Percentiles rank a stretch among this genome's conserved stretches.
These are phyloP conservation scores for Vitis riparia DNA, from an alignment of 164 flowering plant species.

Conservation along the genomic window DNA sequence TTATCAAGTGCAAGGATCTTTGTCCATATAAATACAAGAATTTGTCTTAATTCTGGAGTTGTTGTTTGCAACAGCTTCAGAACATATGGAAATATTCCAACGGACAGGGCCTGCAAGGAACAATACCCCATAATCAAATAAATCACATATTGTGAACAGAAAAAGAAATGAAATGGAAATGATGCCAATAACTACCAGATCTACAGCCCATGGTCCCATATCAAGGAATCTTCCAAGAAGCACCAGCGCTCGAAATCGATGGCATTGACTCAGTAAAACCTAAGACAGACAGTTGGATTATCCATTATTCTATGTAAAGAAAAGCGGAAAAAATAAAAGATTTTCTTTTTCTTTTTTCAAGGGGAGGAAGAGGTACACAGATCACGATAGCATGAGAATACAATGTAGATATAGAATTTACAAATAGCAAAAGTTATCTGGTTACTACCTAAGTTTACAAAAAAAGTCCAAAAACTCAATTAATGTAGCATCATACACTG, in stretches of 20 bases:
- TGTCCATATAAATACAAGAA: constrained; percentile 99
- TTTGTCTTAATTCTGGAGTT: constrained; percentile 83
- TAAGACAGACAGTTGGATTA: constrained; percentile 16
- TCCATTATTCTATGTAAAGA: too few species aligned
- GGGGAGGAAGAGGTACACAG: too few species aligned
- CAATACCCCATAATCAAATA: neutral
- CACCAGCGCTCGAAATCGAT: constrained; percentile 87
- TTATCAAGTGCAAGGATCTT: constrained; percentile 96
- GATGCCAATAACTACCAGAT: constrained; percentile 59
- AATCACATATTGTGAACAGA: neutral
- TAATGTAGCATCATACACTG: too few species aligned
- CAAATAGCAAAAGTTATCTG: too few species aligned
- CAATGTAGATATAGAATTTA: too few species aligned
- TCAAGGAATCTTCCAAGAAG: constrained; percentile 96
- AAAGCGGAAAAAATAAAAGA: too few species aligned
- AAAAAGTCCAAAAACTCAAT: too few species aligned
- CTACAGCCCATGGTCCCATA: constrained; percentile 99
- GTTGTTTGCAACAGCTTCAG: constrained; percentile 89
- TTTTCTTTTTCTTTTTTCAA: too few species aligned
- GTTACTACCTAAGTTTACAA: too few species aligned
- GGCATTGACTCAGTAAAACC: constrained; percentile 97
- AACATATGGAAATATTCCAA: constrained; percentile 97
- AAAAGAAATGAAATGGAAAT: neutral
- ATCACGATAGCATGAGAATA: too few species aligned
- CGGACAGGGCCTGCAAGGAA: constrained; percentile 79